Evolutionary conservation across 352 stramenopile genomes (phyloP).

Genomic region (Pythium coloratum): DNA sequence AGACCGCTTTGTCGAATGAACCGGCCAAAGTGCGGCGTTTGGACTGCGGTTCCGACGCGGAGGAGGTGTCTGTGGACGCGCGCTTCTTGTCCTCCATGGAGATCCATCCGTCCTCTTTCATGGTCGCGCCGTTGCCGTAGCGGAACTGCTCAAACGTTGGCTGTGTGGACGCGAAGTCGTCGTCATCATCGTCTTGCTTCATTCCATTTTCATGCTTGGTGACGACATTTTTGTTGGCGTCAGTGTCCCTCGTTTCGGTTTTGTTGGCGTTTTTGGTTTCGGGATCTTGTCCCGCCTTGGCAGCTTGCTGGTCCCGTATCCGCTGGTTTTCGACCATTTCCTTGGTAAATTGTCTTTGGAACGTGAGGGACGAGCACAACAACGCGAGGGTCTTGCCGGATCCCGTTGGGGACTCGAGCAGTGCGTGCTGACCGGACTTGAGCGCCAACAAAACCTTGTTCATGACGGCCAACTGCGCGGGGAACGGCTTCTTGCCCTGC

Average conservation of each 20-base stretch:
- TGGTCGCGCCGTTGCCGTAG: slow-evolving; percentile 23
- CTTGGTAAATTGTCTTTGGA: slow-evolving; percentile 55
- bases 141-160: slow-evolving; percentile 45
- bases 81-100: slow-evolving; percentile 49
- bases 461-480: slow-evolving; percentile 86
- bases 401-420: slow-evolving; percentile 84
- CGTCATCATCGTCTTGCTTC: slow-evolving; percentile 26
- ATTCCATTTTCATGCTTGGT: not conserved
- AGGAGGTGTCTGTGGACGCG: not conserved
- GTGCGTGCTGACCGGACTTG: slow-evolving; percentile 76
- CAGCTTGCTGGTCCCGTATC: slow-evolving; percentile 23
- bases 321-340: slow-evolving; percentile 39
- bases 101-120: slow-evolving; percentile 38
- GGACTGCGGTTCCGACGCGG: slow-evolving; percentile 12
- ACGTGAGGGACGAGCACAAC: slow-evolving; percentile 81
- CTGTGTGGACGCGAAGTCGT: slow-evolving; percentile 45
- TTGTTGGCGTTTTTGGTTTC: slow-evolving; percentile 7
- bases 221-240: not conserved
- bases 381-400: slow-evolving; percentile 86
- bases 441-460: slow-evolving; percentile 82
- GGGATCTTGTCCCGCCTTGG: not conserved
- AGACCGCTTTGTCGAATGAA: slow-evolving; percentile 27
- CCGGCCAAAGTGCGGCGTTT: slow-evolving; percentile 29
- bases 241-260: not conserved
- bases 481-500: slow-evolving; percentile 78